A percentile compares a stretch with the other conserved stretches of the same genome.
These are phyloP conservation scores for Flaveria ramosissima DNA, from an alignment of 129 eudicot species.

Conservation along the genomic window DNA sequence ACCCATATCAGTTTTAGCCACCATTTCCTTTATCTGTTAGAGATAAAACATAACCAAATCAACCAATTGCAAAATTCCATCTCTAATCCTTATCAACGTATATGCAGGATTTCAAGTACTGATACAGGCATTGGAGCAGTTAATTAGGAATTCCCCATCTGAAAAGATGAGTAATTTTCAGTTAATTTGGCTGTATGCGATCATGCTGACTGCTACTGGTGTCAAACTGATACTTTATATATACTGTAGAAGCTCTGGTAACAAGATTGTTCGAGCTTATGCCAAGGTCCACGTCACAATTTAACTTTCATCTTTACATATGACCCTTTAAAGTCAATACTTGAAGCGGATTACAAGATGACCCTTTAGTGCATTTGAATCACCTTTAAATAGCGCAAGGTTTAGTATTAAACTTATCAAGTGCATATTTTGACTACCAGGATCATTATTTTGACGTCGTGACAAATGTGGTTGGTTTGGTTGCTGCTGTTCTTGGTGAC, in stretches of 20 bases:
- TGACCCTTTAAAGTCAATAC: not conserved
- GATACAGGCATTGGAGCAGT: conserved; percentile 58
- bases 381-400: not conserved
- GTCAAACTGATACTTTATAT: conserved; percentile 60
- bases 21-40: not conserved
- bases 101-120: conserved; percentile 67
- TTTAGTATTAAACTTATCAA: conserved; percentile 10
- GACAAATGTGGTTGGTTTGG: conserved; percentile 67
- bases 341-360: not conserved
- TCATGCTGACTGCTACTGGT: conserved; percentile 59
- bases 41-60: not conserved
- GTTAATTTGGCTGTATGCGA: conserved; percentile 58
- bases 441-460: conserved; percentile 82
- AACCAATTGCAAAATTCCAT: not conserved
- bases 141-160: conserved; percentile 52
- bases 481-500: conserved; percentile 77
- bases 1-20: not conserved
- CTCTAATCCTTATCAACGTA: not conserved
- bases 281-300: conserved; percentile 50
- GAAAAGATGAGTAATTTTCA: conserved; percentile 46
- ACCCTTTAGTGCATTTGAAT: not conserved
- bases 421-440: conserved; percentile 29
- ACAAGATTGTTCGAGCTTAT: conserved; percentile 72
- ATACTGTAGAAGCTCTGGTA: conserved; percentile 72
- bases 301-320: conserved; percentile 7